Evolutionary conservation across 2,329 filamentous ascomycete genomes (phyloP).

Genomic region (Aspergillus sp.): DNA sequence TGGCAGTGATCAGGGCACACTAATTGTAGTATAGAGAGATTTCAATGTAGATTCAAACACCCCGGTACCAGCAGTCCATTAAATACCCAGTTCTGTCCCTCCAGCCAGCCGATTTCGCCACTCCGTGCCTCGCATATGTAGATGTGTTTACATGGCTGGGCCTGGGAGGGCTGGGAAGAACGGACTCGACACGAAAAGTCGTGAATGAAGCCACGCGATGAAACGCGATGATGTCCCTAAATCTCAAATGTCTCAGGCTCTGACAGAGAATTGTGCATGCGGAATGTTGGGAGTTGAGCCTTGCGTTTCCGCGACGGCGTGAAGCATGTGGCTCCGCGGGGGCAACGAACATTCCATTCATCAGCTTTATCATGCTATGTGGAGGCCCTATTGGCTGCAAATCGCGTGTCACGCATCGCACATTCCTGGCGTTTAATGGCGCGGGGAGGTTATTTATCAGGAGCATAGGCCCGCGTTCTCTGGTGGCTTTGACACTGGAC

Average conservation of each 20-base stretch:
- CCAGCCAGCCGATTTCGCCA: not conserved
- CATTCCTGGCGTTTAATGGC: too few relatives aligned
- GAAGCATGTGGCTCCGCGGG: too few relatives aligned
- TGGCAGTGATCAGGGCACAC: too few relatives aligned
- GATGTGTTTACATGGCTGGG: constrained; percentile 9
- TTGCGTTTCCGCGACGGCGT: not conserved
- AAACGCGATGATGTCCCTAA: not conserved
- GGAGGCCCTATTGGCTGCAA: too few relatives aligned
- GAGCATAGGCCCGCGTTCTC: too few relatives aligned
- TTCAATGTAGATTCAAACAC: not conserved
- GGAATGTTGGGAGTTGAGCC: constrained; percentile 4
- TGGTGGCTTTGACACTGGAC: too few relatives aligned
- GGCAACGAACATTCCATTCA: too few relatives aligned
- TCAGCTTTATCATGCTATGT: too few relatives aligned
- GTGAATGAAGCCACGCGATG: not conserved
- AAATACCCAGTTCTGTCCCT: not conserved
- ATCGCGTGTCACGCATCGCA: too few relatives aligned
- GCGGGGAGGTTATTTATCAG: too few relatives aligned
- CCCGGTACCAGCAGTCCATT: too few relatives aligned
- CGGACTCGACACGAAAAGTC: not conserved
- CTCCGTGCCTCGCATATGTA: not conserved
- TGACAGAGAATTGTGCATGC: not conserved
- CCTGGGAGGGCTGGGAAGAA: constrained; percentile 10
- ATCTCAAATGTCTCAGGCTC: not conserved
- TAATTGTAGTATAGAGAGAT: not conserved